Evolutionary conservation across 352 stramenopile species (phyloP).

Genomic region (Phytophthora quininea): DNA sequence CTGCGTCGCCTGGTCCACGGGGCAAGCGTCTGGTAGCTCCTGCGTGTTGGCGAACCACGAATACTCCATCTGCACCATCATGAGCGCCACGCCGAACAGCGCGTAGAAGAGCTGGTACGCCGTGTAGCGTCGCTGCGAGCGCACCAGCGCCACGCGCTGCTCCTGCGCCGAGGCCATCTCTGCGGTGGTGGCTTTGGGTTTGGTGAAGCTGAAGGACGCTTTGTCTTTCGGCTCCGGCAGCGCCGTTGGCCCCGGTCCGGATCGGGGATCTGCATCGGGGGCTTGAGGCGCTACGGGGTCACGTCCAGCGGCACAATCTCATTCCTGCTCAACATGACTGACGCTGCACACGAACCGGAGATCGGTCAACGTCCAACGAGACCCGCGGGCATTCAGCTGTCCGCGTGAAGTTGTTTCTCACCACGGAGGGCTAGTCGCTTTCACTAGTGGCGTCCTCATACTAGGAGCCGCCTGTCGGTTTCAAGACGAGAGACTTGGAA

Average conservation of each 20-base stretch:
- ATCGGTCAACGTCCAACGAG: too few species aligned
- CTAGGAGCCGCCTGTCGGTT: constrained; percentile 24
- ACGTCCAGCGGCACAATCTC: constrained; percentile 63
- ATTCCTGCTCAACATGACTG: constrained; percentile 56
- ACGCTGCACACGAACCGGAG: too few species aligned
- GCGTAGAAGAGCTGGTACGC: constrained; percentile 76
- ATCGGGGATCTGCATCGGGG: constrained; percentile 7
- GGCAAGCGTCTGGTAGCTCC: constrained; percentile 39
- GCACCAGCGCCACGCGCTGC: constrained; percentile 55
- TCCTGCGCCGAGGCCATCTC: constrained; percentile 55
- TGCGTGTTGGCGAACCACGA: constrained; percentile 70
- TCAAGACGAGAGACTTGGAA: not conserved
- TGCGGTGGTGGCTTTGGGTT: constrained; percentile 37
- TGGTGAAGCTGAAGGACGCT: constrained; percentile 14
- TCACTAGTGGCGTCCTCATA: constrained; percentile 17
- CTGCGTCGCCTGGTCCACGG: constrained; percentile 31
- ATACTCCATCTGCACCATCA: constrained; percentile 82
- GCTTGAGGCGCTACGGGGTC: not conserved
- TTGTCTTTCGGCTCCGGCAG: constrained; percentile 19
- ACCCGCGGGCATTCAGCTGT: constrained; percentile 27
- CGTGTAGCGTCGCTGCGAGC: constrained; percentile 50
- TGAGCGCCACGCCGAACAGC: constrained; percentile 68
- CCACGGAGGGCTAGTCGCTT: not conserved
- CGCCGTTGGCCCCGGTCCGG: constrained; percentile 18
- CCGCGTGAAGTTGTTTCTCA: constrained; percentile 14